A percentile compares a stretch with the other conserved stretches of the same genome.
These are phyloP conservation scores for Xeromyces bisporus DNA, from an alignment of 495 filamentous ascomycete genomes.

Conservation along the genomic window DNA sequence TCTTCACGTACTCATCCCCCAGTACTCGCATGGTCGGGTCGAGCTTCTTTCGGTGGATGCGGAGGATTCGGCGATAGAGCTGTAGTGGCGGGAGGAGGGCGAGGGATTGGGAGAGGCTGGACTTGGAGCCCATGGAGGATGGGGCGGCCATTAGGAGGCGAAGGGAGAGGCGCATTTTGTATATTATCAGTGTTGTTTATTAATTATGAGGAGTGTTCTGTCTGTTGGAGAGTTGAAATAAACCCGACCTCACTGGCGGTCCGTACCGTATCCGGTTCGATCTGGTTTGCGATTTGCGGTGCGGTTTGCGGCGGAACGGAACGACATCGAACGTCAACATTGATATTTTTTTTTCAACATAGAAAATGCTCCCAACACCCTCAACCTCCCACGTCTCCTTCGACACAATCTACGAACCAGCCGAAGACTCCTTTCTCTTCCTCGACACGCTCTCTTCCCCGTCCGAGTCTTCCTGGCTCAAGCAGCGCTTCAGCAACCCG, in stretches of 20 bases:
- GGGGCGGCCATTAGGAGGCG: constrained; percentile 31
- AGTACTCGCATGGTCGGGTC: constrained; percentile 58
- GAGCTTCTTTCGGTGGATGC: constrained; percentile 67
- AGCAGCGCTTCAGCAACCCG: constrained; percentile 28
- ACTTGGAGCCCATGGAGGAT: constrained; percentile 29
- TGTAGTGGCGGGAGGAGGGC: constrained; percentile 82
- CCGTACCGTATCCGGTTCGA: too few relatives aligned
- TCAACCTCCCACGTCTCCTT: constrained; percentile 80
- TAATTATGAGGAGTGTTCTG: too few relatives aligned
- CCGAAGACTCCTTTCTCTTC: constrained; percentile 89
- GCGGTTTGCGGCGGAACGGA: background rate
- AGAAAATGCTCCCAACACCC: constrained; percentile 72
- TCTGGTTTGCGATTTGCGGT: background rate
- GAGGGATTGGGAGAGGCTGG: constrained; percentile 39
- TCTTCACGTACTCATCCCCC: constrained; percentile 81
- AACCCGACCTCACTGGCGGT: too few relatives aligned
- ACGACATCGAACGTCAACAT: too few relatives aligned
- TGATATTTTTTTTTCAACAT: background rate
- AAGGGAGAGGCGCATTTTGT: constrained; percentile 8
- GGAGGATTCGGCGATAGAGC: constrained; percentile 72
- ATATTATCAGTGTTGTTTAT: too few relatives aligned
- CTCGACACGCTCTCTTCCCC: constrained; percentile 75
- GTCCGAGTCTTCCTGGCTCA: constrained; percentile 56
- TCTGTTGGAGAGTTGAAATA: too few relatives aligned
- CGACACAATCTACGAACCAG: constrained; percentile 75